A percentile compares a stretch with the other conserved stretches of the same genome.
Evolutionary conservation across 495 filamentous ascomycete species (phyloP).

Genomic region (Aspergillus asperescens): DNA sequence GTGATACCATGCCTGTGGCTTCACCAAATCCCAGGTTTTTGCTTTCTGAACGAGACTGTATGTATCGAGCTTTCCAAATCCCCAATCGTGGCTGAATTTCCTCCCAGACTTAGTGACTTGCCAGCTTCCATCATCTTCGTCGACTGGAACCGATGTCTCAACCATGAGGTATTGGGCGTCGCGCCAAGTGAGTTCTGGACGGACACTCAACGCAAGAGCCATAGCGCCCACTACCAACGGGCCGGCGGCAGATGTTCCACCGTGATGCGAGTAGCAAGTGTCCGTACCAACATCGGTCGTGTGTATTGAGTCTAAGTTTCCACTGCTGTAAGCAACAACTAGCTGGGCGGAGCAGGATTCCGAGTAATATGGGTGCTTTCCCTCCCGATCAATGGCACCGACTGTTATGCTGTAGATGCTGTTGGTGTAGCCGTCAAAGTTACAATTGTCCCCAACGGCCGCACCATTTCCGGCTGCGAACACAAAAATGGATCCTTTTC

Average conservation of each 20-base stretch:
- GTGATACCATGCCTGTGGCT: slow-evolving; percentile 94
- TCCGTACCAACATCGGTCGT: slow-evolving; percentile 91
- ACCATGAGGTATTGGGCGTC: slow-evolving; percentile 90
- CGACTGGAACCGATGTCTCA: slow-evolving; percentile 76
- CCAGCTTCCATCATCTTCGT: slow-evolving; percentile 72
- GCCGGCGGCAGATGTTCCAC: slow-evolving; percentile 94
- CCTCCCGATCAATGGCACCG: slow-evolving; percentile 83
- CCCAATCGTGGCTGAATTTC: slow-evolving; percentile 88
- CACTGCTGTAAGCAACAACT: slow-evolving; percentile 94
- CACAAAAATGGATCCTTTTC: slow-evolving; percentile 88
- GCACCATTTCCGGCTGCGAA: slow-evolving; percentile 97
- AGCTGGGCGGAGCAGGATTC: slow-evolving; percentile 93
- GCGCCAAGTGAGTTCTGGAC: slow-evolving; percentile 87
- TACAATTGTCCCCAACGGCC: slow-evolving; percentile 86
- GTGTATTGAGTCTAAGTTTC: slow-evolving; percentile 80
- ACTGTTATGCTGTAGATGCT: slow-evolving; percentile 98
- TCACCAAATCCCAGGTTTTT: slow-evolving; percentile 79
- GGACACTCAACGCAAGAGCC: slow-evolving; percentile 81
- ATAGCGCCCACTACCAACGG: slow-evolving; percentile 87
- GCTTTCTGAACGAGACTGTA: slow-evolving; percentile 82
- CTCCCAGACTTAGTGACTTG: slow-evolving; percentile 72
- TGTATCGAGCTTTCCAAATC: slow-evolving; percentile 89
- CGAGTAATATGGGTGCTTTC: slow-evolving; percentile 84
- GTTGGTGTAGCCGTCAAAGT: slow-evolving; percentile 99
- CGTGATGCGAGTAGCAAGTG: slow-evolving; percentile 70